Evolutionary conservation across 139 green algal genomes (phyloP).

Genomic region (Spirogloea muscicola): DNA sequence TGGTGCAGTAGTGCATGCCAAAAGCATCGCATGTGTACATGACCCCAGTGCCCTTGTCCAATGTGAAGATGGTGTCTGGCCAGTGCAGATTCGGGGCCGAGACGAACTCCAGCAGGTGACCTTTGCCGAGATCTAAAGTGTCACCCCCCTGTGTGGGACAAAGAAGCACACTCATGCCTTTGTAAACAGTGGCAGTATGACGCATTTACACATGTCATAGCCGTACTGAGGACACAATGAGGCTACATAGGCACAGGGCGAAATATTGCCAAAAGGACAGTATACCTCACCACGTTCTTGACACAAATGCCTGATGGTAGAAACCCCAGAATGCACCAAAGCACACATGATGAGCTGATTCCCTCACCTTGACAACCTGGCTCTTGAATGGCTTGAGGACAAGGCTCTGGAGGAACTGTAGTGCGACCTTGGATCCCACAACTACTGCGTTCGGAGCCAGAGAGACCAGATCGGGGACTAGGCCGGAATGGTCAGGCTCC

Average conservation of each 20-base stretch:
- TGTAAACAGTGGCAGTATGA: too few species aligned
- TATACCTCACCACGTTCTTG: too few species aligned
- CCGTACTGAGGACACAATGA: too few species aligned
- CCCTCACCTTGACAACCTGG: conserved; percentile 40
- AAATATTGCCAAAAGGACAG: too few species aligned
- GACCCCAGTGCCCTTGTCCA: conserved; percentile 75
- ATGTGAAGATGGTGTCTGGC: conserved; percentile 91
- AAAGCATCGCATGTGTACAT: conserved; percentile 98
- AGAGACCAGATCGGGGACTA: conserved; percentile 83
- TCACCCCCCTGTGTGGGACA: conserved; percentile 84
- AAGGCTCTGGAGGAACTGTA: conserved; percentile 55
- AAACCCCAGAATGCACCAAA: too few species aligned
- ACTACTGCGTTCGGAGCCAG: conserved; percentile 74
- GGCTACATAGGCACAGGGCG: too few species aligned
- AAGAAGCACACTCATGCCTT: too few species aligned
- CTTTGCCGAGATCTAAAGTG: conserved; percentile 77
- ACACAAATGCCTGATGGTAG: too few species aligned
- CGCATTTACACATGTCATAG: too few species aligned
- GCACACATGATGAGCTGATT: too few species aligned
- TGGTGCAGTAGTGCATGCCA: conserved; percentile 87
- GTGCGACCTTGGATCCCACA: conserved; percentile 76
- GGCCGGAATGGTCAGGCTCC: conserved; percentile 87
- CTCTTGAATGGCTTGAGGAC: conserved; percentile 51
- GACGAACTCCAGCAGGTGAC: conserved; percentile 91
- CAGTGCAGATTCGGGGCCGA: conserved; percentile 97